Evolutionary conservation across 345 rosid species (phyloP), one percentile per base, ranked within the genome.

Genomic region (Citrus trifoliata): DNA sequence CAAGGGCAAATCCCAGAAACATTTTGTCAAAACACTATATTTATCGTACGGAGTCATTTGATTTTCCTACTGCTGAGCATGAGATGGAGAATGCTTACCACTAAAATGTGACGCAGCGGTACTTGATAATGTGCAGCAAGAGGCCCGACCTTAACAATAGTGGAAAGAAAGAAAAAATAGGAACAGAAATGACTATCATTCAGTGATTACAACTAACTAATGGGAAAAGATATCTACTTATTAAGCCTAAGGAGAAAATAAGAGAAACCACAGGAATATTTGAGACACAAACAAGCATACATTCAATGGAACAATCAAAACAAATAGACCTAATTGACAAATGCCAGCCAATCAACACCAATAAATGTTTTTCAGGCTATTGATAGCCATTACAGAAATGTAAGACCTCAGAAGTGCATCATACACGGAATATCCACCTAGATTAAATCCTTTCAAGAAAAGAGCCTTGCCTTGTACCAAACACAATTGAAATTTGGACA

Each of bases 101-200:
- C 30, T 80, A 95, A 80, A 82, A 93, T 88, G 84, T 93, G 97
- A 3, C 95, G 97, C 80, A 95, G 69, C 46, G 98, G 98, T 65
- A 95, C 92, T 90, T 87, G 93, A 86, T 93, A 95, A 74, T 92
- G 81, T 33, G 98, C 91, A 76, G 98, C 98, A 82, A 95, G 95
- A 40, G 97, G 91, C 79, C 97, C 98, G 87, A 93, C 95, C 98
- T 95, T 69, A 48, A 63, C 65, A 83, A 32, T 10, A 72, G 38
- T 22, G 67, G n/a, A 76, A 27, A 80, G 61, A 55, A 67, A 53
- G 56, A 38, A 78, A 72, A 76, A 2, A 25, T 27, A 80, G 51
- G 28, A 53, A 73, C 22, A 60, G n/a, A 76, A 35, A 51, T 28
- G n/a, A 37, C 51, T 51, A 65, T 48, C 59, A 28, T 53, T 37